Evolutionary conservation across 305 asterid species (phyloP), one percentile per base, ranked within the genome.

Genomic region (Solanum chacoense): DNA sequence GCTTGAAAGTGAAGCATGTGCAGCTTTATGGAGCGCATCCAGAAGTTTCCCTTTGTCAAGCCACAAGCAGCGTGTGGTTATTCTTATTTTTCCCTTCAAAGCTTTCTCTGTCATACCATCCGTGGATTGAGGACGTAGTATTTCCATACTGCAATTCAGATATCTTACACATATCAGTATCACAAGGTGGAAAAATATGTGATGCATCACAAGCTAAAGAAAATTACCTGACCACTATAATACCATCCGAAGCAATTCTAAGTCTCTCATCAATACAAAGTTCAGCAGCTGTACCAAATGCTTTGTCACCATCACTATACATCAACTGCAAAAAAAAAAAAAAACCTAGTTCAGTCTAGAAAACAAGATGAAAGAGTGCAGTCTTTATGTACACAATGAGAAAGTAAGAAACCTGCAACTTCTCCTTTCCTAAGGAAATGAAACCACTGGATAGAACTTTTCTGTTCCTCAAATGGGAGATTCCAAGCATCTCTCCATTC

Each of bases 271-370:
- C 98, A 45, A 98, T 72, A 89, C 98, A 95, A 35, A 98, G 95
- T 90, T 98, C 99, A 88, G 96, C 85, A 83, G 98, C 95, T 16
- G 99, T 93, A 84, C 99, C 99, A 92, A 96, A 98, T 92, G 99
- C 99, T 94, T 96, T 98, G 95, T 98, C 98, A 40, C 99, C 99
- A 89, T 98, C 99, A 87, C 98, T 98, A 91, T 94, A 98, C 99
- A 98, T 98, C 93, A 96, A 93, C 99, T 98, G 95, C 89, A 89
- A 83, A 18, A 55, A 55, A 55, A 45, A 11, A 3, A 11, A 40
- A 11, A 4, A 38, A 38, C 0, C 75, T 88, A 34, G 42, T 74
- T 45, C 50, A 42, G 22, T 83, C 87, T 65, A 88, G 89, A 76
- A 78, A 63, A 89, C 89, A 84, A 75, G 84, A 73, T 50, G 71